Base-by-base conservation (phyloP, 768 basidiomycete species). In the Tricholoma furcatifolium region DNA sequence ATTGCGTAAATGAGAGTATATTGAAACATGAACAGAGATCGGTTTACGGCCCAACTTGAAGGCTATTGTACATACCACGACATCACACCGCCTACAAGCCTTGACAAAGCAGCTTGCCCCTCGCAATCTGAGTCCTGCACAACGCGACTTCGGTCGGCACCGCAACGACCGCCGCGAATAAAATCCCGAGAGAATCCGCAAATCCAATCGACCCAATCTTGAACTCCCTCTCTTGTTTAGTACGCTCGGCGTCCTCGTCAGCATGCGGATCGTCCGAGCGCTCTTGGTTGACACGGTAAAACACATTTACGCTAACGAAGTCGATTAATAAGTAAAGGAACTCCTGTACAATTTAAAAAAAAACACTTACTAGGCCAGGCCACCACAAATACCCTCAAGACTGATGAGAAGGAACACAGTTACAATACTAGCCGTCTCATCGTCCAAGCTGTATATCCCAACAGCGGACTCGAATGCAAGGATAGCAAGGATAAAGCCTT, bases 301-400 rank as follows among this genome's bases (percentile, higher is more conserved):
- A 95, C 9, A 86, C 89, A 62, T 92, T 94, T 44, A 95, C 93
- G 60, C 91, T 91, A 45, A n/a, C 39, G 42, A 31, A 50, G 15
- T 38, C 8, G 17, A 27, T 27, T 8, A 43, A n/a, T n/a, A n/a
- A n/a, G n/a, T n/a, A n/a, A n/a, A n/a, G n/a, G n/a, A n/a, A 40
- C 51, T 32, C 42, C n/a, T 45, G 23, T 34, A 32, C 17, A 39
- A 39, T 30, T 27, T 27, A 27, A 36, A 44, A 34, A 34, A 40
- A 56, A 43, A 52, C 43, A 76, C 89, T 65, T 62, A 92, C 91
- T 97, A 98, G 14, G 92, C 93, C 10, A 88, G 76, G 4, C 96
- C 96, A 27, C 96, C 96, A 58, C 93, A 96, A 40, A 97, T 76
- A 2, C 96, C 96, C 67, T 99, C 96, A 7, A 92, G 55, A 57